Evolutionary conservation across 495 filamentous ascomycete genomes (phyloP).

Genomic region (Entonaema liquescens): DNA sequence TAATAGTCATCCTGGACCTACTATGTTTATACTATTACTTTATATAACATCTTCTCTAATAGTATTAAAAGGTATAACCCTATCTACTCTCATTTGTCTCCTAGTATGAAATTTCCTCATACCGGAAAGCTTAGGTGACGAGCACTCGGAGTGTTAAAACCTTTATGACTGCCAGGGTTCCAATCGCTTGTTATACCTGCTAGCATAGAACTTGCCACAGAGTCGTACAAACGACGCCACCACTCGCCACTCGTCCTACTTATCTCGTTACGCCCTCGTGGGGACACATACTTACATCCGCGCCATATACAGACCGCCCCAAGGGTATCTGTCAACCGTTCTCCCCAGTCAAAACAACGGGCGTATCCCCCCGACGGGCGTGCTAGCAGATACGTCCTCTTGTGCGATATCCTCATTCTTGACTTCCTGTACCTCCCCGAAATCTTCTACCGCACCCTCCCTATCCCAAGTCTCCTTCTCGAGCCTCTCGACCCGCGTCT

Average conservation of each 20-base stretch:
- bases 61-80: too few relatives aligned
- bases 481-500: conserved; percentile 64
- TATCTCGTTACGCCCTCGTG: not conserved
- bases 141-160: too few relatives aligned
- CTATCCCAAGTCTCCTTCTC: conserved; percentile 82
- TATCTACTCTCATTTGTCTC: too few relatives aligned
- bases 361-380: not conserved
- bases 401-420: not conserved
- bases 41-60: too few relatives aligned
- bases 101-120: too few relatives aligned
- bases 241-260: not conserved
- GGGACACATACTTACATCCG: not conserved
- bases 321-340: not conserved
- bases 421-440: conserved; percentile 59
- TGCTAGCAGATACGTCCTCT: not conserved
- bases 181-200: not conserved
- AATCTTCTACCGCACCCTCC: conserved; percentile 73
- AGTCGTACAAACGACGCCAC: not conserved
- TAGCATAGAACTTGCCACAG: not conserved
- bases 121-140: too few relatives aligned
- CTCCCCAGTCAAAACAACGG: not conserved
- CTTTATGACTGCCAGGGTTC: not conserved
- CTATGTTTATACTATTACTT: too few relatives aligned
- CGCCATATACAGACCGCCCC: not conserved
- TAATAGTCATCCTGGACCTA: too few relatives aligned